phyloP scores from a whole-genome alignment of 306 rosid genomes.

The Quercus robur region DNA sequence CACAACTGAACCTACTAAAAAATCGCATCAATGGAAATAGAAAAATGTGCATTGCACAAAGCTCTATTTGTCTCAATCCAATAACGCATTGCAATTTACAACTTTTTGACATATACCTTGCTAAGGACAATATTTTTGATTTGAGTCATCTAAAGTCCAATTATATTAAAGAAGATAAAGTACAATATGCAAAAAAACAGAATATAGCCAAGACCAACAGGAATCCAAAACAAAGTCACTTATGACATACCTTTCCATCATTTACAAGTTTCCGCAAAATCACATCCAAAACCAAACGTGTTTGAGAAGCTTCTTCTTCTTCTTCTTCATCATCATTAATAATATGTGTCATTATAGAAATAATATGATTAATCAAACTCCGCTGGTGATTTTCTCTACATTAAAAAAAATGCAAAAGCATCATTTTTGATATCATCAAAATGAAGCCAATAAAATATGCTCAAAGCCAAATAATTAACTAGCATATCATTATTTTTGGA shows the following conservation, averaged over 20 bases:
- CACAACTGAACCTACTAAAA: background rate
- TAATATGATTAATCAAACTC: constrained; percentile 55
- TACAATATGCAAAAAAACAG: background rate
- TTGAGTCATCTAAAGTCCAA: background rate
- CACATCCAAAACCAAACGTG: constrained; percentile 51
- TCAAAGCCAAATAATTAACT: background rate
- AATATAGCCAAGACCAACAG: background rate
- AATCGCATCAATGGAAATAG: background rate
- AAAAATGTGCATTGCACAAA: background rate
- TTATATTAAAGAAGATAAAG: constrained; percentile 6
- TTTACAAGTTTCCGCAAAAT: constrained; percentile 67
- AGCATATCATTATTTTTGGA: too few relatives aligned
- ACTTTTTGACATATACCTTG: background rate
- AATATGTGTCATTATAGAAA: constrained; percentile 58
- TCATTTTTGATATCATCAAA: constrained; percentile 15
- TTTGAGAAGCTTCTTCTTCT: constrained; percentile 76
- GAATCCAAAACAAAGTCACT: background rate
- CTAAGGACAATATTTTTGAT: background rate
- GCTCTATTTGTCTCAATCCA: background rate
- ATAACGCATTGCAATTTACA: background rate
- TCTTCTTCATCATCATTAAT: constrained; percentile 24
- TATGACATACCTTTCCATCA: constrained; percentile 53
- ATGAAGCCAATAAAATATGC: constrained; percentile 5
- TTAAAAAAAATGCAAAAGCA: constrained; percentile 5
- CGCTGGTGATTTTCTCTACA: constrained; percentile 65